These are phyloP conservation scores for Fusarium odoratissimum DNA, from an alignment of 2,329 filamentous ascomycete genomes.

Conservation along the genomic window DNA sequence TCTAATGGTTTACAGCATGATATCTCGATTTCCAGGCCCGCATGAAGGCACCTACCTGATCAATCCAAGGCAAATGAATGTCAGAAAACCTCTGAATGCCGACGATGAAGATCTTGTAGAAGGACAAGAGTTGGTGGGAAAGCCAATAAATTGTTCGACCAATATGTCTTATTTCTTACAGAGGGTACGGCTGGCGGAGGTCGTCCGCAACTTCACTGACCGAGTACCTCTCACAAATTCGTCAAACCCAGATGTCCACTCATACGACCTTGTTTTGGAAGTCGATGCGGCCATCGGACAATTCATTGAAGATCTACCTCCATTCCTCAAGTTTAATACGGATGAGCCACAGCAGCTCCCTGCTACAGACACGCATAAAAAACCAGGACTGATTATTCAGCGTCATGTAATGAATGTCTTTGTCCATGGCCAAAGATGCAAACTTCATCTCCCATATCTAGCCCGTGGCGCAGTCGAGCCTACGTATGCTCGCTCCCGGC, in stretches of 20 bases:
- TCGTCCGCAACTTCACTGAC: slow-evolving; percentile 52
- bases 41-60: slow-evolving; percentile 52
- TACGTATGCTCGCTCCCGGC: slow-evolving; percentile 48
- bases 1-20: slow-evolving; percentile 46
- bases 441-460: slow-evolving; percentile 51
- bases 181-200: slow-evolving; percentile 52
- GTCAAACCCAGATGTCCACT: slow-evolving; percentile 46
- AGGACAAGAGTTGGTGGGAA: slow-evolving; percentile 44
- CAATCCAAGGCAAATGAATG: slow-evolving; percentile 54
- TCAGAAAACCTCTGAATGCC: slow-evolving; percentile 53
- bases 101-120: slow-evolving; percentile 53
- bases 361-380: slow-evolving; percentile 36
- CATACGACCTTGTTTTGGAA: slow-evolving; percentile 49
- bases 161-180: slow-evolving; percentile 54
- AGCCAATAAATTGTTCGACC: slow-evolving; percentile 49
- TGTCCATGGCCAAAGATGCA: slow-evolving; percentile 50
- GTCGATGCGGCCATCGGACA: slow-evolving; percentile 48
- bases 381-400: slow-evolving; percentile 45
- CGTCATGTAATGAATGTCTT: slow-evolving; percentile 50
- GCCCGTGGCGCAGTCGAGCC: slow-evolving; percentile 50
- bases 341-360: slow-evolving; percentile 36
- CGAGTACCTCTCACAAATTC: slow-evolving; percentile 41
- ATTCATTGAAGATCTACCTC: slow-evolving; percentile 46
- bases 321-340: slow-evolving; percentile 45
- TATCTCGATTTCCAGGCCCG: slow-evolving; percentile 51